phyloP scores from a whole-genome alignment of 768 basidiomycete genomes.

The Hortiboletus flavorubellus region DNA sequence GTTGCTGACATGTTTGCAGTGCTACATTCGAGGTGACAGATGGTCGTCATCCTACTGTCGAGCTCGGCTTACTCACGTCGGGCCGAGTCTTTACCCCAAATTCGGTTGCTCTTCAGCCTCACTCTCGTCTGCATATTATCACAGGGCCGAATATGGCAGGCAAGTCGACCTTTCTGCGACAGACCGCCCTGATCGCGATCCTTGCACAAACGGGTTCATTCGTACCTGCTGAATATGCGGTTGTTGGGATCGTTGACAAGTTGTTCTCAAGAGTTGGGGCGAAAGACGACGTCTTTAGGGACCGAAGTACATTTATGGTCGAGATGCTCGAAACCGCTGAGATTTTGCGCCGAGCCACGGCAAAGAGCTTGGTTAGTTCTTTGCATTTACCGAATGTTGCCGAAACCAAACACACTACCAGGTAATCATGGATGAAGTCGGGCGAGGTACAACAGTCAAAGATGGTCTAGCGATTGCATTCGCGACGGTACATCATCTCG shows the following conservation, averaged over 20 bases:
- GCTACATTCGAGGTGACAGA: conserved; percentile 63
- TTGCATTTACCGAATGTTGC: not conserved
- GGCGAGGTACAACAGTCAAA: conserved; percentile 87
- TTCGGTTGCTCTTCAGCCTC: conserved; percentile 57
- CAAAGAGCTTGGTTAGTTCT: conserved; percentile 68
- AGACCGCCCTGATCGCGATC: conserved; percentile 84
- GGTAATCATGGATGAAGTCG: conserved; percentile 99
- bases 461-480: conserved; percentile 95
- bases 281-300: conserved; percentile 90
- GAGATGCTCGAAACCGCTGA: conserved; percentile 95
- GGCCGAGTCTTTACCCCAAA: conserved; percentile 86
- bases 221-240: conserved; percentile 83
- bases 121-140: conserved; percentile 72
- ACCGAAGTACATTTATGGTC: conserved; percentile 97
- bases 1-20: conserved; percentile 28
- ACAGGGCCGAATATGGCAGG: conserved; percentile 97
- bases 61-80: conserved; percentile 72
- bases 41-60: conserved; percentile 92
- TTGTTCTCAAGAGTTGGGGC: conserved; percentile 95
- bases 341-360: conserved; percentile 81
- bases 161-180: conserved; percentile 91
- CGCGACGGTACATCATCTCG: conserved; percentile 80
- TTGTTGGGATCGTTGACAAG: conserved; percentile 83
- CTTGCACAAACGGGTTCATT: conserved; percentile 92
- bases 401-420: conserved; percentile 29